phyloP scores from a whole-genome alignment of 2,329 filamentous ascomycete genomes.

The Sclerotinia spermophila region DNA sequence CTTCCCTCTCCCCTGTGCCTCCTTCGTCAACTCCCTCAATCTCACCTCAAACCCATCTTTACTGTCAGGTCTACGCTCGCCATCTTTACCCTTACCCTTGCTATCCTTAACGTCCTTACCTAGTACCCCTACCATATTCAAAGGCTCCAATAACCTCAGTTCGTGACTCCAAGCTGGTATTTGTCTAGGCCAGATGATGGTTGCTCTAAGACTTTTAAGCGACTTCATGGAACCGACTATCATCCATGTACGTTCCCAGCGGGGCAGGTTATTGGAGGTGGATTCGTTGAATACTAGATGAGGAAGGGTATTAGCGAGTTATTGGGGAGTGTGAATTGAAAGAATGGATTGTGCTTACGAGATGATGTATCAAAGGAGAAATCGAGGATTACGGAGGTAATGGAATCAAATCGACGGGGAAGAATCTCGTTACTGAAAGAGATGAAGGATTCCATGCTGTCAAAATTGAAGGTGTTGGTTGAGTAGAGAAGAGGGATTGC shows the following conservation, averaged over 20 bases:
- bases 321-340: not conserved
- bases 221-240: constrained; percentile 26
- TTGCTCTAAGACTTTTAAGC: constrained; percentile 19
- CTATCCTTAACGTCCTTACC: not conserved
- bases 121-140: constrained; percentile 23
- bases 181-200: constrained; percentile 23
- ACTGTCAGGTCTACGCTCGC: not conserved
- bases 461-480: constrained; percentile 31
- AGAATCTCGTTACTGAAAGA: constrained; percentile 26
- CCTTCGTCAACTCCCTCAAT: constrained; percentile 18
- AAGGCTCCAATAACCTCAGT: constrained; percentile 22
- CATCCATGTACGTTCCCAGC: constrained; percentile 29
- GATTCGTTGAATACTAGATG: constrained; percentile 8
- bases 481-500: constrained; percentile 29
- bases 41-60: constrained; percentile 21
- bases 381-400: constrained; percentile 25
- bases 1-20: constrained; percentile 11
- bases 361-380: constrained; percentile 23
- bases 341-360: not conserved
- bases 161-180: constrained; percentile 22
- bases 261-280: constrained; percentile 20
- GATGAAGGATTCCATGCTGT: constrained; percentile 27
- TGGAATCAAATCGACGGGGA: constrained; percentile 29
- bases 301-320: not conserved
- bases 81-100: not conserved